phyloP scores from a whole-genome alignment of 2,329 filamentous ascomycete genomes.

The Diaporthe australafricana region DNA sequence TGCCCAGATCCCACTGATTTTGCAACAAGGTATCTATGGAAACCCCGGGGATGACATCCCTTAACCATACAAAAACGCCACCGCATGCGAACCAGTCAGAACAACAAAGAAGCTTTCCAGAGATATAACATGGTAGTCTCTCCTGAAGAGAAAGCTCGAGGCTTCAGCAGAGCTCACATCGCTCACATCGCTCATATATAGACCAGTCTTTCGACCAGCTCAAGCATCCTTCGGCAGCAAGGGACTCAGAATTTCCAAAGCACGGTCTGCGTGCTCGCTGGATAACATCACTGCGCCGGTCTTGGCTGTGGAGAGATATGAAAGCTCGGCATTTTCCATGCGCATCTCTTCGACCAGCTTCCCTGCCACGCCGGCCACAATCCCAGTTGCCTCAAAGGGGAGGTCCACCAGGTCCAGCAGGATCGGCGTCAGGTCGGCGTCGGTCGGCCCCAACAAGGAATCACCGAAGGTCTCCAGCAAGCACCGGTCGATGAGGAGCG shows the following conservation, averaged over 20 bases:
- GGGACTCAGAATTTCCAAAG: slow-evolving; percentile 75
- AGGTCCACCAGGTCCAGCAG: slow-evolving; percentile 86
- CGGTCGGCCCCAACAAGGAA: slow-evolving; percentile 80
- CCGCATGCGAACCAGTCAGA: slow-evolving; percentile 19
- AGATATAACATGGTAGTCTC: background rate
- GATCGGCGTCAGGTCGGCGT: slow-evolving; percentile 82
- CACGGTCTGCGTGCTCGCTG: slow-evolving; percentile 78
- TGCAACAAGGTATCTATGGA: background rate
- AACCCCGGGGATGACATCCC: background rate
- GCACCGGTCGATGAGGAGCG: slow-evolving; percentile 76
- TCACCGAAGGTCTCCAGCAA: slow-evolving; percentile 76
- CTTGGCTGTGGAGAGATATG: slow-evolving; percentile 88
- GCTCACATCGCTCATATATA: background rate
- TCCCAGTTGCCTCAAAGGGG: slow-evolving; percentile 89
- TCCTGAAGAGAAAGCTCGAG: background rate
- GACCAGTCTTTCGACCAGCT: background rate
- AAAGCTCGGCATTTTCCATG: slow-evolving; percentile 77
- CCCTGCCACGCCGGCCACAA: slow-evolving; percentile 93
- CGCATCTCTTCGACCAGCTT: slow-evolving; percentile 80
- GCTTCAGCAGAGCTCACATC: background rate
- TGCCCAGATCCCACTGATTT: background rate
- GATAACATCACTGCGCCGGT: slow-evolving; percentile 91
- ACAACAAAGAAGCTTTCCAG: background rate
- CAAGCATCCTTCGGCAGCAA: slow-evolving; percentile 53
- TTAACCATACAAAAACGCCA: slow-evolving; percentile 26